Conservation (phyloP, 805 yeast species). For the Candida michaelii region DNA sequence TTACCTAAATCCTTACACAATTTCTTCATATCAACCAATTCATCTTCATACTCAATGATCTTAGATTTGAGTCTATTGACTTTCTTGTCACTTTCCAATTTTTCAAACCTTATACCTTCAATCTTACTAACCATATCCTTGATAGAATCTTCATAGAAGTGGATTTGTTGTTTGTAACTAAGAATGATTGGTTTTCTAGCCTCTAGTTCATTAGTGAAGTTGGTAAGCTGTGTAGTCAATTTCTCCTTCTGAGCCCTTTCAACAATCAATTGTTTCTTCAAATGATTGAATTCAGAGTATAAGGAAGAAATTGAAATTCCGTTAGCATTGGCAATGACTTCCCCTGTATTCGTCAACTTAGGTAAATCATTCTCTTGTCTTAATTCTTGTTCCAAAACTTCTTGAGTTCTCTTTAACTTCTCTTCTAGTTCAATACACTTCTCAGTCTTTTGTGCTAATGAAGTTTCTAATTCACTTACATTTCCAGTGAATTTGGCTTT, state of each 20-base stretch:
- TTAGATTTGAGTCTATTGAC: conserved; percentile 32
- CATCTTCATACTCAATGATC: conserved; percentile 45
- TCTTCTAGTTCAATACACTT: conserved; percentile 35
- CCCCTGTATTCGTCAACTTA: conserved; percentile 57
- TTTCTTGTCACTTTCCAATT: conserved; percentile 42
- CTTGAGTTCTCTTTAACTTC: conserved; percentile 39
- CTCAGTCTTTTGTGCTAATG: conserved; percentile 33
- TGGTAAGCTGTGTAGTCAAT: conserved; percentile 68
- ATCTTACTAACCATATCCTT: conserved; percentile 52
- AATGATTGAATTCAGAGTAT: conserved; percentile 59
- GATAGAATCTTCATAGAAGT: conserved; percentile 55
- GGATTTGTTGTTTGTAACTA: conserved; percentile 58
- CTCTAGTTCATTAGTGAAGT: conserved; percentile 74
- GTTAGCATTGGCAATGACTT: conserved; percentile 43
- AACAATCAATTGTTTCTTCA: conserved; percentile 63
- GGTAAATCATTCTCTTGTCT: conserved; percentile 41
- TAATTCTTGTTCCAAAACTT: conserved; percentile 38
- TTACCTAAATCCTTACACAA: conserved; percentile 73
- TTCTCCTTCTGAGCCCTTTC: conserved; percentile 72
- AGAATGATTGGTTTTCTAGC: conserved; percentile 72
- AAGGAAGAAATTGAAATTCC: conserved; percentile 67
- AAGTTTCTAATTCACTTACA: conserved; percentile 32
- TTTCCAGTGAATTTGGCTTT: conserved; percentile 37
- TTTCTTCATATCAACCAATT: conserved; percentile 48
- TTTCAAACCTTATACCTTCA: conserved; percentile 54